Evolutionary conservation across 768 basidiomycete species (phyloP), one percentile per base, ranked within the genome.

Genomic region (Austroboletus festivus): DNA sequence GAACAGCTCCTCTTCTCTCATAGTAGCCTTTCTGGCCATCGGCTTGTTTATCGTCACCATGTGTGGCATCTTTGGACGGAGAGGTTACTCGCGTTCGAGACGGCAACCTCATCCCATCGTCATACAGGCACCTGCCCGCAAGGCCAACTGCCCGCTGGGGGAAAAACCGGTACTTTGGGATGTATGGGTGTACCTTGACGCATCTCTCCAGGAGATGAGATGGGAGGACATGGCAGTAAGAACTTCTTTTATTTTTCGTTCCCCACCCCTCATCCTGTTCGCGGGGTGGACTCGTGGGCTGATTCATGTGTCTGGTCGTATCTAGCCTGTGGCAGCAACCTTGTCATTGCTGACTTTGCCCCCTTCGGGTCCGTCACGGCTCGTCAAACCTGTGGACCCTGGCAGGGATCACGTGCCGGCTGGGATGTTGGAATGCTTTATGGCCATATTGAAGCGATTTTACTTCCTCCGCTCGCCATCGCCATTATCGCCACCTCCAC

Each of bases 1-100:
- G 2, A 54, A 55, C 1, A 70, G 67, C 11, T 80, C 79, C 0
- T 77, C 80, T 0, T 78, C 79, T 6, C 69, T 84, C 53, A 77
- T 85, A 39, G 70, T 83, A 31, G 80, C 77, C 2, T 80, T 83
- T 57, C 65, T 85, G 21, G 76, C 78, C n/a, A 73, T 82, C 23
- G 80, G 78, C 4, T 56, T 85, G 16, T 80, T 83, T 53, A 62
- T 68, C 18, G 62, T 72, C n/a, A 71, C 71, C 0, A 75, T 82
- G 69, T 49, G 78, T 11, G 64, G 71, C 9, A 70, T 79, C 28
- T 75, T 81, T 39, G 74, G 72, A 12, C 78, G 76, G 73, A 63
- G 72, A 50, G 65, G 71, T 42, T 42, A 73, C 10, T 4, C 38
- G n/a, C 52, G n/a, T 5, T 38, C 44, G 61, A 19, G 35, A 19